Evolutionary conservation across 140 eudicot genomes (phyloP).

Genomic region (Anethum foeniculum): DNA sequence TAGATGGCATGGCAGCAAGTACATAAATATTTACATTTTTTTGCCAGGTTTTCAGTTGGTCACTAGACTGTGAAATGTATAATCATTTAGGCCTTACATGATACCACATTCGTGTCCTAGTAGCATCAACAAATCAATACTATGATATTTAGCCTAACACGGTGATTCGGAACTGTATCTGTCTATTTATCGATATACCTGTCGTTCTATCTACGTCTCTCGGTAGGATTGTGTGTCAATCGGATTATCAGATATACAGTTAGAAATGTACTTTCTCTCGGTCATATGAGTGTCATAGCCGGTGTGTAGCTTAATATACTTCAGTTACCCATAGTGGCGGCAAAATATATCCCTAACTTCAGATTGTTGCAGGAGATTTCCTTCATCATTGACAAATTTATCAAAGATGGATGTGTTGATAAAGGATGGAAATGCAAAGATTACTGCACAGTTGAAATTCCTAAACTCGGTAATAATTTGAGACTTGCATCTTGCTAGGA

Average conservation of each 20-base stretch:
- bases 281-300: not conserved
- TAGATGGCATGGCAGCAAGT: not conserved
- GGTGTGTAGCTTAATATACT: not conserved
- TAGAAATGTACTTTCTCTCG: not conserved
- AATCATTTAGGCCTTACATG: not conserved
- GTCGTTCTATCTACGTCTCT: not conserved
- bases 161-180: not conserved
- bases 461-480: constrained; percentile 47
- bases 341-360: constrained; percentile 9
- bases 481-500: not conserved
- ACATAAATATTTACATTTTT: not conserved
- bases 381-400: constrained; percentile 51
- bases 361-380: constrained; percentile 58
- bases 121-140: not conserved
- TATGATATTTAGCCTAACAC: not conserved
- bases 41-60: not conserved
- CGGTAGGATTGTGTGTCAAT: not conserved
- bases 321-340: not conserved
- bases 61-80: not conserved
- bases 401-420: constrained; percentile 64
- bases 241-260: not conserved
- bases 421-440: constrained; percentile 60
- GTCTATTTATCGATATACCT: not conserved
- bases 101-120: not conserved
- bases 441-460: constrained; percentile 58